Evolutionary conservation across 345 rosid species (phyloP), one percentile per base, ranked within the genome.

Genomic region (Brassica juncea): DNA sequence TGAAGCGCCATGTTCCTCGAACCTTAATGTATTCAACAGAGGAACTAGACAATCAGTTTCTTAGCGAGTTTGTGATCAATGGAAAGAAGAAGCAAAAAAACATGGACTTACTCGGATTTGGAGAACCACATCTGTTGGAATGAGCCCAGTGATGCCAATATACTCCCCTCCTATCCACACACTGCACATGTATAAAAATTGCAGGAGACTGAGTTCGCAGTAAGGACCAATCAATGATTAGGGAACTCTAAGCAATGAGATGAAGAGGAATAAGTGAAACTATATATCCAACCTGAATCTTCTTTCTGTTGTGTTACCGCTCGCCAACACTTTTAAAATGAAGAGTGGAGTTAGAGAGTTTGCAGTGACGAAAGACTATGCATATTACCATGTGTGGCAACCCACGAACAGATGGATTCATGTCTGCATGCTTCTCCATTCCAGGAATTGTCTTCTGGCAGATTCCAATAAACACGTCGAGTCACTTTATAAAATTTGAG

Each of bases 61-160:
- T 34, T 32, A 69, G 60, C 2, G 49, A 55, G 52, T 19, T 1
- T 67, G 42, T 62, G 57, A 59, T 32, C 32, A 58, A 2, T 7
- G 23, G 61, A 39, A 68, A 62, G n/a, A 68, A 62, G n/a, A 27
- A 58, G 25, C 19, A 0, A 42, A 0, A 42, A 44, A 49, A 3
- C 39, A 57, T 6, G 15, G 44, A 76, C 84, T 72, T 80, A 80
- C 83, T 80, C 83, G 7, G 83, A 80, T n/a, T 80, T 80, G 67
- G 99, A 95, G 88, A 95, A 89, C 98, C 98, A 95, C 99, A 93
- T 93, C 84, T 95, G 99, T 89, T 95, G 99, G 84, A 95, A 95
- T n/a, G 99, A 95, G 55, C 99, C 99, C 7, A 95, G 93, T 37
- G 99, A 95, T 58, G 99, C 99, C 86, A 95, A 77, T 88, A 95